These are phyloP conservation scores for Thelephora terrestris DNA, from an alignment of 1,284 basidiomycete species.

Conservation along the genomic window DNA sequence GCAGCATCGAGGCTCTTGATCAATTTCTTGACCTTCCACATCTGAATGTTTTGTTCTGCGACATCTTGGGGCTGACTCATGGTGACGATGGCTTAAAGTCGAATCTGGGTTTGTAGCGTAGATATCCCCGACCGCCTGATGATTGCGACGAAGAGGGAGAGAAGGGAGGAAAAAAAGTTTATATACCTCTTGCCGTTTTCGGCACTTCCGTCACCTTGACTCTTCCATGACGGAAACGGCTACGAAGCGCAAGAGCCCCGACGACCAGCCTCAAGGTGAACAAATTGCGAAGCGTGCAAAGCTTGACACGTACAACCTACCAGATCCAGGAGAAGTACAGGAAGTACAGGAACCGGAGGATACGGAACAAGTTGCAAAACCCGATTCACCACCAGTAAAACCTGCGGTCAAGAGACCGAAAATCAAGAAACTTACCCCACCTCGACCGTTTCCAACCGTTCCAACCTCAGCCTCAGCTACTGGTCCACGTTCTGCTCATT, in stretches of 20 bases:
- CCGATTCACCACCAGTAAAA: background rate
- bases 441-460: conserved; percentile 67
- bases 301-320: background rate
- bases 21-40: conserved; percentile 99
- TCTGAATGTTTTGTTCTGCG: conserved; percentile 84
- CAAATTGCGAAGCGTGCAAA: background rate
- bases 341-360: background rate
- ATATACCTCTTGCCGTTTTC: background rate
- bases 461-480: conserved; percentile 67
- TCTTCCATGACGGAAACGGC: background rate
- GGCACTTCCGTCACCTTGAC: background rate
- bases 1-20: conserved; percentile 91
- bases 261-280: background rate
- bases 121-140: background rate
- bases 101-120: background rate
- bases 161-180: conserved; percentile 1
- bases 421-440: conserved; percentile 58
- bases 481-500: conserved; percentile 68
- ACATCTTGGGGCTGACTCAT: conserved; percentile 57
- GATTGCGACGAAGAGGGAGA: background rate
- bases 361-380: conserved; percentile 6
- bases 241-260: background rate
- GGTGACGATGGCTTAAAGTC: conserved; percentile 20
- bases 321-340: background rate
- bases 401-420: conserved; percentile 13